Base-by-base conservation (phyloP, 73 alveolate genomes). In the Paraurostyla sp. region DNA sequence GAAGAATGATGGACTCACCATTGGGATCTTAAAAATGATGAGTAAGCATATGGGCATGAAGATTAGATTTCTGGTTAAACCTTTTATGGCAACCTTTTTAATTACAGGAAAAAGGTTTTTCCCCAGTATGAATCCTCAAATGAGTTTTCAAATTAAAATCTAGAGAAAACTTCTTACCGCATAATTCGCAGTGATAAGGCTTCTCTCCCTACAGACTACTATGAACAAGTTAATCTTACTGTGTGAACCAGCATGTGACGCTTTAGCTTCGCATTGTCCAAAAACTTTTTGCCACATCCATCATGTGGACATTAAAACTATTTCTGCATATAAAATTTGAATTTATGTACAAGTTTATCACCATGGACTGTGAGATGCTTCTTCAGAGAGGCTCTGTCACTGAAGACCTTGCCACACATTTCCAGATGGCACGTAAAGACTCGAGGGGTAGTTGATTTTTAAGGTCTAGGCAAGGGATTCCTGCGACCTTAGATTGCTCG, bases 71-170 rank as follows among this genome's bases (percentile, higher is more conserved):
- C 84, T 94, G 92, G 29, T 89, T 87, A 83, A 94, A 92, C 62
- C 98, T 49, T 88, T 94, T 92, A 58, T 88, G 83, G 81, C 95
- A 92, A 57, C 93, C 95, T n/a, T 89, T 89, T 57, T 50, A 83
- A 30, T 88, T 83, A 60, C 95, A 92, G 30, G 92, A 88, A 82
- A 87, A 92, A 27, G 97, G 95, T 45, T 92, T 92, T 83, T 92
- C 95, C n/a, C 95, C 95, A 0, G 99, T 93, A 83, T 96, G 99
- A 23, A 92, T 96, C 83, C 98, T 84, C 73, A 91, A 76, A 81
- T 96, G 99, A 32, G 98, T 95, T 49, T 96, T 90, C 62, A 96
- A 83, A 85, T 96, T 94, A 62, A 94, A 95, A 65, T 96, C 98
- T 43, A 96, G 91, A 48, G 98, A 95, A 80, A 96, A 96, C 52